Base-by-base conservation (phyloP, 2,329 filamentous ascomycete species). In the Lasiodiplodia gonubiensis region DNA sequence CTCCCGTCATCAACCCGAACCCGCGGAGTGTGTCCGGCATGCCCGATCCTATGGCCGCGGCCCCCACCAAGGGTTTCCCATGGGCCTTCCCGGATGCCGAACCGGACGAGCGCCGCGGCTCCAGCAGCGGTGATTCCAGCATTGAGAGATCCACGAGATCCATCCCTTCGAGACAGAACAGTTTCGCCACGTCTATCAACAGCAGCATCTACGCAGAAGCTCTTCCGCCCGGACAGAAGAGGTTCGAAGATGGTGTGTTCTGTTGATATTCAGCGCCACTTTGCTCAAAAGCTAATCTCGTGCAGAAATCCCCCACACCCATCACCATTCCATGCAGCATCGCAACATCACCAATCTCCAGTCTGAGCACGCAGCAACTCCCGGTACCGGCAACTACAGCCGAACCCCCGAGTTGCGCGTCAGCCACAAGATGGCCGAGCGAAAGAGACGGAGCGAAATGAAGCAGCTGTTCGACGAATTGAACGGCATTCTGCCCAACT, bases 381-480 rank as follows among this genome's bases (percentile, higher is more conserved):
- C 81, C 79, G 86, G 88, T 12, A 84, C 86, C 27, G 91, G 92
- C 70, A 92, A 92, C 2, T 95, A 95, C 77, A 94, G 91, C 72
- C 84, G 92, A 49, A 95, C 92, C 0, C 92, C 92, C 0, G 92
- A 95, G 77, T 83, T 95, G 48, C 87, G 92, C 25, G 87, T 94
- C 59, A 94, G 91, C 74, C 92, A 95, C 80, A 95, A 95, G 78
- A 86, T 95, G 67, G 92, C 92, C 0, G 92, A 95, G 79, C 86
- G 92, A 46, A 95, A 95, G 81, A 86, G 92, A 48, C 84, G 92
- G 69, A 94, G 92, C 10, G 92, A 95, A 76, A 95, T 95, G 92
- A 95, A 95, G 80, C 90, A 92, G 73, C 81, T 95, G 0, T 95
- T 95, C 74, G 92, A 95, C 71, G 90, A 92, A 72, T 81, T 95